Evolutionary conservation across 257 asterid species (phyloP).

Genomic region (Paulownia fortunei): DNA sequence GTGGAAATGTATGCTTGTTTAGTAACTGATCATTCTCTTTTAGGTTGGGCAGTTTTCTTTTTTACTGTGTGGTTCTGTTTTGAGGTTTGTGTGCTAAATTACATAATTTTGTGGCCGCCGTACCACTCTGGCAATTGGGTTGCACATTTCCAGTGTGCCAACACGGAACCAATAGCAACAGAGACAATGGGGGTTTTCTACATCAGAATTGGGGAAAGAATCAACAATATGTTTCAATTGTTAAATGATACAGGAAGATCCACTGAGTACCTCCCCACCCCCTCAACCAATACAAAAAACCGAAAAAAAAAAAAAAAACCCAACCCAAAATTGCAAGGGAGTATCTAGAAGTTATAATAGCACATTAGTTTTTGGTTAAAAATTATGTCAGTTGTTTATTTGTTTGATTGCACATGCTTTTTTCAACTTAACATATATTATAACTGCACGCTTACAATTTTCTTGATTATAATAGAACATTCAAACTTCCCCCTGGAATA

Average conservation of each 20-base stretch:
- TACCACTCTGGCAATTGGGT: not conserved
- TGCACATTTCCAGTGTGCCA: not conserved
- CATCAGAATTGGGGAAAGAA: not conserved
- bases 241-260: too few relatives aligned
- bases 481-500: too few relatives aligned
- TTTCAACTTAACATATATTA: too few relatives aligned
- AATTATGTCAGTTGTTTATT: not conserved
- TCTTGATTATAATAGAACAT: too few relatives aligned
- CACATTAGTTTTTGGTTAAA: not conserved
- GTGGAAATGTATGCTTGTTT: not conserved
- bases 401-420: too few relatives aligned
- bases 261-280: too few relatives aligned
- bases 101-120: not conserved
- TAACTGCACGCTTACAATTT: too few relatives aligned
- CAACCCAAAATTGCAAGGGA: too few relatives aligned
- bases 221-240: too few relatives aligned
- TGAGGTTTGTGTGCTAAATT: not conserved
- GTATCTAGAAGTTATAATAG: too few relatives aligned
- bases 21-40: not conserved
- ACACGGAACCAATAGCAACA: not conserved
- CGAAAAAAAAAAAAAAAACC: too few relatives aligned
- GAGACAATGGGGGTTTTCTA: not conserved
- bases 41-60: not conserved
- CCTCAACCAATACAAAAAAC: too few relatives aligned
- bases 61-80: not conserved